Evolutionary conservation across 305 asterid species (phyloP).

Genomic region (Plantago lanceolata): DNA sequence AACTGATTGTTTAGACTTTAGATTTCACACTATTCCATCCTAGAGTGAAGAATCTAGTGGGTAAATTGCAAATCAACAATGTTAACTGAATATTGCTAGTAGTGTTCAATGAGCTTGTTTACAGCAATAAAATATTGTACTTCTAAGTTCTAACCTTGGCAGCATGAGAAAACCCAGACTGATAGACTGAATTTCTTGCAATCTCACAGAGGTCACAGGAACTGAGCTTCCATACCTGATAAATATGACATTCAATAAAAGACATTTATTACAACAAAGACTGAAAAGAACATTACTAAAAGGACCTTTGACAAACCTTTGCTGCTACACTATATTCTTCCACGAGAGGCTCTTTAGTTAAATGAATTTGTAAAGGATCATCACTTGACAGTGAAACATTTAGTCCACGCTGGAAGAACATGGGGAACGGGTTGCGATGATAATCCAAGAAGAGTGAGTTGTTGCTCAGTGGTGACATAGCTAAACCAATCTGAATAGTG

Average conservation of each 20-base stretch:
- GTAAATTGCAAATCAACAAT: constrained; percentile 3
- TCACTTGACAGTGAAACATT: constrained; percentile 82
- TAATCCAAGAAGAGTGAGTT: constrained; percentile 90
- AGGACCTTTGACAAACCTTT: constrained; percentile 42
- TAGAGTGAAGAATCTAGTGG: background rate
- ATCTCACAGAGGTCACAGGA: constrained; percentile 93
- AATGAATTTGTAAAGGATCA: constrained; percentile 89
- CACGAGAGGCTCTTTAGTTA: constrained; percentile 88
- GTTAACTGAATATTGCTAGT: background rate
- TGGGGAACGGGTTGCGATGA: constrained; percentile 81
- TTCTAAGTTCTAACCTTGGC: constrained; percentile 62
- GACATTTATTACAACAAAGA: constrained; percentile 14
- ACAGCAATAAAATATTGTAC: constrained; percentile 10
- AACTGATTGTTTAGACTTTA: background rate
- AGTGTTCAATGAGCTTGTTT: background rate
- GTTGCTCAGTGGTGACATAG: constrained; percentile 95
- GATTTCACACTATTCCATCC: constrained; percentile 1
- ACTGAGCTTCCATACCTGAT: constrained; percentile 93
- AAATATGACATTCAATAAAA: constrained; percentile 13
- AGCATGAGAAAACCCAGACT: constrained; percentile 77
- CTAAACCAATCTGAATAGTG: constrained; percentile 68
- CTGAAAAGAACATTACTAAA: constrained; percentile 16
- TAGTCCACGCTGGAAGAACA: constrained; percentile 91
- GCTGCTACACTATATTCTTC: constrained; percentile 97
- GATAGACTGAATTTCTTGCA: constrained; percentile 90